Evolutionary conservation across 2,329 filamentous ascomycete genomes (phyloP), one percentile per base, ranked within the genome.

Genomic region (Emericellopsis atlantica): DNA sequence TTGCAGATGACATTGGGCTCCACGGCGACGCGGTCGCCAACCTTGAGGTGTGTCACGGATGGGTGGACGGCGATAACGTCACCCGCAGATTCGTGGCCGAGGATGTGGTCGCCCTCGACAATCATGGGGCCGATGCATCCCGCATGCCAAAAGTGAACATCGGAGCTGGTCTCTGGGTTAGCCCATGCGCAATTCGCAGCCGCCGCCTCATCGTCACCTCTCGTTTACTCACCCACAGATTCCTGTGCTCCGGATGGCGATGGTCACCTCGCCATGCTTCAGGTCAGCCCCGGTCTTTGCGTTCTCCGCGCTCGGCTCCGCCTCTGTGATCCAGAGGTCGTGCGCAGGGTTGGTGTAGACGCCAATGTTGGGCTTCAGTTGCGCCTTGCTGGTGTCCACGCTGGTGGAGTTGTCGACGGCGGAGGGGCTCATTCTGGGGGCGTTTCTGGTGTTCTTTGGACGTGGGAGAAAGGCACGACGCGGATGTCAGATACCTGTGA

Each of bases 111-210:
- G 54, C 75, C 84, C 50, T 75, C 74, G 37, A 96, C 90, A 47
- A 95, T 81, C 89, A 95, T 95, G 50, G 89, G 89, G 23, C 90
- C 90, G 57, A 96, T 96, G 67, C 84, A 85, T 49, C 90, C 90
- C 39, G 84, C 83, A 58, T 93, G 86, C 90, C 90, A 96, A 70
- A 96, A 96, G 66, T 96, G 90, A 43, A 96, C 81, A 62, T 95
- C 89, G 45, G 86, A 94, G 43, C 85, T 90, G 52, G 40, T 7
- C 15, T 23, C 14, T 24, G 18, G 9, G 22, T 38, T 22, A 36
- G 34, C 16, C n/a, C 34, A 18, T 12, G 11, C n/a, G 16, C 16
- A 7, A 14, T 36, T 22, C 29, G 4, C 11, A 33, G 11, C 24
- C n/a, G 7, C 4, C 9, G n/a, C 15, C 29, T 12, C 12, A 18